phyloP scores from a whole-genome alignment of 257 asterid species.

The Handroanthus guayacan region DNA sequence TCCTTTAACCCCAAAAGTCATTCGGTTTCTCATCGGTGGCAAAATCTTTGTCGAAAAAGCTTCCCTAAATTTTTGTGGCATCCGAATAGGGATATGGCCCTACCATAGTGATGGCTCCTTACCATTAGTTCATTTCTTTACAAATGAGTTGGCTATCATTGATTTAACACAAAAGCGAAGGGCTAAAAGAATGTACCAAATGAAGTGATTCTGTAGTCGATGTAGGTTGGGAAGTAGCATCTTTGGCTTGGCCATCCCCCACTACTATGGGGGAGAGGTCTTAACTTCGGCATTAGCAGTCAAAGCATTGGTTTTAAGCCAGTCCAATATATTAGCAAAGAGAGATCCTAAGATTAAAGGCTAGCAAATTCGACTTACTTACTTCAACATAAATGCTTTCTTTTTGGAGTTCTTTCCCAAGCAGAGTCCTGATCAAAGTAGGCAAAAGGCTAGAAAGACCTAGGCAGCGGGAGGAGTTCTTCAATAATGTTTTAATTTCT shows the following conservation, averaged over 20 bases:
- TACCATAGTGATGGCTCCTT: not conserved
- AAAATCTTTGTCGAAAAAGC: not conserved
- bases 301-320: no score
- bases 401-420: no score
- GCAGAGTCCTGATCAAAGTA: no score
- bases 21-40: not conserved
- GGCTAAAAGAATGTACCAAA: not conserved
- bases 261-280: not conserved
- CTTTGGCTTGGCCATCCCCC: not conserved
- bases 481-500: not conserved
- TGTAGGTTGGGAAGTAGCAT: no score
- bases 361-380: no score
- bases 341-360: no score
- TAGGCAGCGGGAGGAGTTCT: not conserved
- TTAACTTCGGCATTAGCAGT: not conserved
- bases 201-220: no score
- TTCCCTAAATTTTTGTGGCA: not conserved
- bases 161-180: not conserved
- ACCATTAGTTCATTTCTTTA: not conserved
- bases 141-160: not conserved
- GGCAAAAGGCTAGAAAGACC: no score
- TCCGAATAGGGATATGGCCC: not conserved
- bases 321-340: no score
- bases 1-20: not conserved
- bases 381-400: no score